Evolutionary conservation across 1,284 basidiomycete species (phyloP).

Genomic region (Thecaphora frezii): DNA sequence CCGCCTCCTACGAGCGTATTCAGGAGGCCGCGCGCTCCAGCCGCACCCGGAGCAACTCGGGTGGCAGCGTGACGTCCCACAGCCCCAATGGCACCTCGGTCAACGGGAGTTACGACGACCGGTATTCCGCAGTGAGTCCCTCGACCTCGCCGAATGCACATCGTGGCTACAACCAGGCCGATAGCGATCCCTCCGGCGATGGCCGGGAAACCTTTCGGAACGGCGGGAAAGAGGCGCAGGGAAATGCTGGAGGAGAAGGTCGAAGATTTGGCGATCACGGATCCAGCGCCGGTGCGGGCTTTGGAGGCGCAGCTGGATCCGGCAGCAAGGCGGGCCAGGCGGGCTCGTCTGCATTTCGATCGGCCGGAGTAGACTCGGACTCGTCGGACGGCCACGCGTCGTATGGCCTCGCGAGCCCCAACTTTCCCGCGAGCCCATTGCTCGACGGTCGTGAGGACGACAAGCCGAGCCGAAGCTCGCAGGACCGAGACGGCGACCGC

Average conservation of each 20-base stretch:
- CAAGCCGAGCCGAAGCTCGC: slow-evolving; percentile 19
- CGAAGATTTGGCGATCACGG: neutral
- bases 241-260: slow-evolving; percentile 26
- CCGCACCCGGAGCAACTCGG: slow-evolving; percentile 25
- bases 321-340: slow-evolving; percentile 31
- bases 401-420: slow-evolving; percentile 29
- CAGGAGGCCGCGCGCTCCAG: slow-evolving; percentile 40
- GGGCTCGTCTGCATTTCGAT: slow-evolving; percentile 1
- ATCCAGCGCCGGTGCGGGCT: neutral
- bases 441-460: slow-evolving; percentile 24
- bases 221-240: slow-evolving; percentile 19
- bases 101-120: slow-evolving; percentile 31
- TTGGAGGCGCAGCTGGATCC: slow-evolving; percentile 35
- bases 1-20: slow-evolving; percentile 48
- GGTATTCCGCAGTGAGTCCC: slow-evolving; percentile 17
- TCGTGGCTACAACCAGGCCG: slow-evolving; percentile 16
- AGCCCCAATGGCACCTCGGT: slow-evolving; percentile 26
- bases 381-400: slow-evolving; percentile 31
- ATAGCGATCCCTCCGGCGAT: neutral
- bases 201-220: slow-evolving; percentile 29
- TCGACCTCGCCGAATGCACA: slow-evolving; percentile 22
- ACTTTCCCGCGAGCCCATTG: slow-evolving; percentile 35
- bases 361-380: neutral
- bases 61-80: slow-evolving; percentile 19
- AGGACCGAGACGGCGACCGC: slow-evolving; percentile 33